Percentiles rank a stretch among this genome's conserved stretches.
phyloP scores from a whole-genome alignment of 768 basidiomycete species.

The Cubamyces lactineus region DNA sequence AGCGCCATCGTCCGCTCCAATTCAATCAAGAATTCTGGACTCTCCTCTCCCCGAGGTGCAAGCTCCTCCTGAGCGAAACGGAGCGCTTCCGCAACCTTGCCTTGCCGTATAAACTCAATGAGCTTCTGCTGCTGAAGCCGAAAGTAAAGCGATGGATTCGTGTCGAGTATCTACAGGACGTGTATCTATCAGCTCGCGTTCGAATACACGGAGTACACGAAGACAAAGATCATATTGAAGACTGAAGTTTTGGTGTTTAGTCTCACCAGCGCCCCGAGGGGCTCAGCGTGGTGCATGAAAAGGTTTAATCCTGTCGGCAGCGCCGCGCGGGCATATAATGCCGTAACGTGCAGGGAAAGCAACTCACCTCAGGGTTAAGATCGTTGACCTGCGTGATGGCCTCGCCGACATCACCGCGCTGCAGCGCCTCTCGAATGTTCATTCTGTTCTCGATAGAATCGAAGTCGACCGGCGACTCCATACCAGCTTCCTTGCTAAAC shows the following conservation, averaged over 20 bases:
- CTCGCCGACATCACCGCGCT: slow-evolving; percentile 92
- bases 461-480: slow-evolving; percentile 80
- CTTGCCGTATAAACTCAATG: slow-evolving; percentile 91
- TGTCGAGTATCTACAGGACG: slow-evolving; percentile 84
- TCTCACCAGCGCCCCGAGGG: slow-evolving; percentile 86
- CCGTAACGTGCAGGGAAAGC: slow-evolving; percentile 15
- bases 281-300: slow-evolving; percentile 99
- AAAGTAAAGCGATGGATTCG: slow-evolving; percentile 91
- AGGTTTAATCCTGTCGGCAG: slow-evolving; percentile 74
- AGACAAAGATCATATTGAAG: slow-evolving; percentile 82
- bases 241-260: slow-evolving; percentile 86
- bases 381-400: slow-evolving; percentile 97
- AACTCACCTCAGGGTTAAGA: slow-evolving; percentile 91
- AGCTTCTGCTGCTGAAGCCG: slow-evolving; percentile 94
- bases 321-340: not conserved
- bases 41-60: slow-evolving; percentile 93
- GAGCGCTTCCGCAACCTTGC: slow-evolving; percentile 77
- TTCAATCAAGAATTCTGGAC: slow-evolving; percentile 89
- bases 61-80: slow-evolving; percentile 92
- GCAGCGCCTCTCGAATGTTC: slow-evolving; percentile 91
- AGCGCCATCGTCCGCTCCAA: slow-evolving; percentile 95
- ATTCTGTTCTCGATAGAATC: slow-evolving; percentile 93
- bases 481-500: slow-evolving; percentile 86
- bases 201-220: slow-evolving; percentile 19
- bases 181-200: slow-evolving; percentile 22